phyloP scores from a whole-genome alignment of 139 green algal species.

The Chlamydomonas incerta region DNA sequence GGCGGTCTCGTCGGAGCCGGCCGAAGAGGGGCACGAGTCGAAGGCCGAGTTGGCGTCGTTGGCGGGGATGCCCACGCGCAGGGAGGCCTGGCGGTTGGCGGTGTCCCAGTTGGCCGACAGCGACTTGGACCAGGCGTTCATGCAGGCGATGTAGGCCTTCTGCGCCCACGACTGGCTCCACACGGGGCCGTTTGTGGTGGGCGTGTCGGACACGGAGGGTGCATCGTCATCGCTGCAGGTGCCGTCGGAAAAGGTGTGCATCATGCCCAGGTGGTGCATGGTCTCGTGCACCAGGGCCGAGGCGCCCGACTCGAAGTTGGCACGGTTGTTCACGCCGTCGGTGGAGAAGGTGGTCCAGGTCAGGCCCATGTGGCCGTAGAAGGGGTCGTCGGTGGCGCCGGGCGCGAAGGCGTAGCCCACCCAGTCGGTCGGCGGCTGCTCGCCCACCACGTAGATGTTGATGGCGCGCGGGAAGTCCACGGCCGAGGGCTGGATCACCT shows the following conservation, averaged over 20 bases:
- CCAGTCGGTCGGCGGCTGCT: not conserved
- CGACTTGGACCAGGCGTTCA: not conserved
- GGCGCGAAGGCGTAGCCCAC: slow-evolving; percentile 4
- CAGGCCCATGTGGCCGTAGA: slow-evolving; percentile 7
- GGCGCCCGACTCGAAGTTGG: not conserved
- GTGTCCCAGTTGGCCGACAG: slow-evolving; percentile 7
- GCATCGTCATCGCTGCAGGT: not conserved
- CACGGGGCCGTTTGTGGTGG: not conserved
- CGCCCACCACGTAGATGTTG: slow-evolving; percentile 18
- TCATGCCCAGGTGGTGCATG: slow-evolving; percentile 34
- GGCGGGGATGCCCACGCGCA: slow-evolving; percentile 7
- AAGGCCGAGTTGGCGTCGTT: not conserved
- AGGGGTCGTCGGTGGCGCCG: not conserved
- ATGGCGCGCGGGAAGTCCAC: slow-evolving; percentile 7
- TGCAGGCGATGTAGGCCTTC: slow-evolving; percentile 19
- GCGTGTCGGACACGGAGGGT: not conserved
- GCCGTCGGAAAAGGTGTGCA: not conserved
- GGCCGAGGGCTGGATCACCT: not conserved
- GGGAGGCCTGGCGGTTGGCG: not conserved
- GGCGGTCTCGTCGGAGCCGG: slow-evolving; percentile 1
- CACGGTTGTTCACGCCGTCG: slow-evolving; percentile 25
- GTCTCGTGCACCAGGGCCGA: slow-evolving; percentile 2
- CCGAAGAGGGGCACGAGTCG: not conserved
- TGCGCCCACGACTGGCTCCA: not conserved
- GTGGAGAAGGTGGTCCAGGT: slow-evolving; percentile 9